Percentiles rank a stretch among this genome's conserved stretches.
Evolutionary conservation across 2,329 filamentous ascomycete genomes (phyloP).

Genomic region (Ophiostoma quercus): DNA sequence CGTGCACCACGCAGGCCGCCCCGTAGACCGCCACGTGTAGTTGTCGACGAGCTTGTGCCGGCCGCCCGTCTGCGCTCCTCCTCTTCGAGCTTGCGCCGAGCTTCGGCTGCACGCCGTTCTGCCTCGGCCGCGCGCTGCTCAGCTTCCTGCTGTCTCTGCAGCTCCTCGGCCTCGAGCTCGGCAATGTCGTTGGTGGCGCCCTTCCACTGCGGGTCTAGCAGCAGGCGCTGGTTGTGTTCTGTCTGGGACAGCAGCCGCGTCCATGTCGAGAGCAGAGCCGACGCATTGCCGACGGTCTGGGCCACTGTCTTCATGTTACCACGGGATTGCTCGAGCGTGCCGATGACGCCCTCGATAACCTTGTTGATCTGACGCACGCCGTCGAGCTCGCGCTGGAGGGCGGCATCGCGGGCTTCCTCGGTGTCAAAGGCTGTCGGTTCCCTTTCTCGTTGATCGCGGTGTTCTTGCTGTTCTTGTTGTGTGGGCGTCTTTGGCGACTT

Average conservation of each 20-base stretch:
- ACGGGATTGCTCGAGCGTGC: slow-evolving; percentile 65
- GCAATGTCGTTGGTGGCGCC: slow-evolving; percentile 79
- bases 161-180: slow-evolving; percentile 78
- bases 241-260: slow-evolving; percentile 93
- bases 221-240: slow-evolving; percentile 90
- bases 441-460: slow-evolving; percentile 25
- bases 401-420: slow-evolving; percentile 65
- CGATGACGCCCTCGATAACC: slow-evolving; percentile 73
- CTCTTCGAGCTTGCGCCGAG: slow-evolving; percentile 58
- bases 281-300: slow-evolving; percentile 78
- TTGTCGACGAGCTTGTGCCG: slow-evolving; percentile 14
- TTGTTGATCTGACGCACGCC: slow-evolving; percentile 81
- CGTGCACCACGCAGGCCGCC: slow-evolving; percentile 17
- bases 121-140: slow-evolving; percentile 74
- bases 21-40: slow-evolving; percentile 6
- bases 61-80: slow-evolving; percentile 46
- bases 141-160: slow-evolving; percentile 67
- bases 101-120: slow-evolving; percentile 68
- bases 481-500: slow-evolving; percentile 46
- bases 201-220: slow-evolving; percentile 84
- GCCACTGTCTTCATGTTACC: slow-evolving; percentile 84
- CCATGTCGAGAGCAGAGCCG: slow-evolving; percentile 89
- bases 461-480: slow-evolving; percentile 28
- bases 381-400: slow-evolving; percentile 72
- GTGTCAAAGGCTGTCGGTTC: slow-evolving; percentile 47